These are phyloP conservation scores for Dittrichia graveolens DNA, from an alignment of 129 eudicot species.

Conservation along the genomic window DNA sequence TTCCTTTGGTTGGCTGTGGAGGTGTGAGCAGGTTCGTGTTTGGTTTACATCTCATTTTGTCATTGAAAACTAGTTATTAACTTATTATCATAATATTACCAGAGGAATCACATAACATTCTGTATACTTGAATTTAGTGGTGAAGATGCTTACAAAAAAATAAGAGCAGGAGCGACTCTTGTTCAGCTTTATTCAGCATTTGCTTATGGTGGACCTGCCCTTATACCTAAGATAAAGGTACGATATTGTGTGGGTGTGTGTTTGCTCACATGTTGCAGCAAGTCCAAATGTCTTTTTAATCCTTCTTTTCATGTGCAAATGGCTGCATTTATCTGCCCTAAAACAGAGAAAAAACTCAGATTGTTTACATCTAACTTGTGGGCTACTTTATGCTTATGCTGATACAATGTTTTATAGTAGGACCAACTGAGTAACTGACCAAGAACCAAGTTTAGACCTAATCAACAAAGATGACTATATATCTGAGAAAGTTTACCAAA, in stretches of 20 bases:
- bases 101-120: slow-evolving; percentile 6
- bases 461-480: neutral
- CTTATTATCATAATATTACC: neutral
- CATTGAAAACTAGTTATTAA: neutral
- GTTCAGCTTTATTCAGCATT: slow-evolving; percentile 94
- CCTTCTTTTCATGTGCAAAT: neutral
- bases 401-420: neutral
- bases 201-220: slow-evolving; percentile 98
- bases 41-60: slow-evolving; percentile 8
- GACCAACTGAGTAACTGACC: no score
- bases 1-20: slow-evolving; percentile 95
- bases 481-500: neutral
- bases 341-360: neutral
- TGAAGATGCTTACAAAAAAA: slow-evolving; percentile 92
- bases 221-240: slow-evolving; percentile 93
- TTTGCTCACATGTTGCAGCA: neutral
- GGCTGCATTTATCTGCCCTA: neutral
- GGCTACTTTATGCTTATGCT: neutral
- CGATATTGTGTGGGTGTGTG: neutral
- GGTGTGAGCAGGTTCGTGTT: slow-evolving; percentile 78
- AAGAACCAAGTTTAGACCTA: neutral
- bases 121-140: slow-evolving; percentile 56
- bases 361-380: slow-evolving; percentile 4
- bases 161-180: slow-evolving; percentile 94
- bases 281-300: neutral